Evolutionary conservation across 1,284 basidiomycete genomes (phyloP).

Genomic region (Trichosporon sp.): DNA sequence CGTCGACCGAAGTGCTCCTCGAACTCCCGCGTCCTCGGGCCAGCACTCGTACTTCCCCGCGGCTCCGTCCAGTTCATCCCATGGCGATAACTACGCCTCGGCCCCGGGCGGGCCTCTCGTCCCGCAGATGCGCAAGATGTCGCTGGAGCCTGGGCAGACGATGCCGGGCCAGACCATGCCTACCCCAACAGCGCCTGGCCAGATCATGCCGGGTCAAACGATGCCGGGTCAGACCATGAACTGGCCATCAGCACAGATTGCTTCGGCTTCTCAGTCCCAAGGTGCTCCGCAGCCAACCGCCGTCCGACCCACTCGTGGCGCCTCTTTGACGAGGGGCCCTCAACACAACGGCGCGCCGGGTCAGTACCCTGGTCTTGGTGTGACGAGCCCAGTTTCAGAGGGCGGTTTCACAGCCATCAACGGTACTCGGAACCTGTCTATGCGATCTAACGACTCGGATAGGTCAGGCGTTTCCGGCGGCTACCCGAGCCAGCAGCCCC

Average conservation of each 20-base stretch:
- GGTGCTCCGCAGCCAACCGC: background rate
- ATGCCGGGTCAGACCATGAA: background rate
- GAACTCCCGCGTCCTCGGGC: slow-evolving; percentile 3
- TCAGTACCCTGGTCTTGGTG: background rate
- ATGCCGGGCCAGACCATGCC: slow-evolving; percentile 40
- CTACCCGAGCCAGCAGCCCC: background rate
- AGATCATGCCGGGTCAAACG: slow-evolving; percentile 31
- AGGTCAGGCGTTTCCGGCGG: slow-evolving; percentile 8
- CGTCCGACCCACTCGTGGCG: background rate
- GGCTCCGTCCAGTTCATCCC: slow-evolving; percentile 9
- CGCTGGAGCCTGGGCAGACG: slow-evolving; percentile 44
- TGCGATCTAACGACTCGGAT: slow-evolving; percentile 19
- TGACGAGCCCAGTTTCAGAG: slow-evolving; percentile 2
- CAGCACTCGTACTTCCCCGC: slow-evolving; percentile 5
- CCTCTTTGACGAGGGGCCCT: background rate
- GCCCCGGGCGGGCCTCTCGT: slow-evolving; percentile 23
- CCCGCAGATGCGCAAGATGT: slow-evolving; percentile 45
- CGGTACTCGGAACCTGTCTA: slow-evolving; percentile 7
- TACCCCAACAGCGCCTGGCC: slow-evolving; percentile 40
- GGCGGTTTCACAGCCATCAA: slow-evolving; percentile 3
- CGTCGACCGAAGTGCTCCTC: background rate
- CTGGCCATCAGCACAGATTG: slow-evolving; percentile 35
- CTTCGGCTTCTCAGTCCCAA: background rate
- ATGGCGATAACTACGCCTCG: background rate
- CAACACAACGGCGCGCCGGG: background rate